Conservation (phyloP, 2,329 filamentous ascomycete genomes). For the Emmonsiellopsis sp. region DNA sequence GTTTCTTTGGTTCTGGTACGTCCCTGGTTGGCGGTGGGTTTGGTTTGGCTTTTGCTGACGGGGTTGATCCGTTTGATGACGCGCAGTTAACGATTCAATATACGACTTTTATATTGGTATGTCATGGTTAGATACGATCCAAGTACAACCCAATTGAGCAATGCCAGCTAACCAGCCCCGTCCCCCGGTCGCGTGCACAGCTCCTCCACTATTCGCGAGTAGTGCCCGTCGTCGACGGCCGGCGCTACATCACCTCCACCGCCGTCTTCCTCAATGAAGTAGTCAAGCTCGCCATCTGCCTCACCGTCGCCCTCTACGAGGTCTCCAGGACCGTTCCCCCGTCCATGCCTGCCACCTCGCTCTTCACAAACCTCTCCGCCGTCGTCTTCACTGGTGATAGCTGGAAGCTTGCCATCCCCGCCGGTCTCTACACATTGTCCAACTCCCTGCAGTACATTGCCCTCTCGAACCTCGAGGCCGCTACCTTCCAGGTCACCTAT, state of each 20-base stretch:
- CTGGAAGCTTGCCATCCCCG: conserved; percentile 89
- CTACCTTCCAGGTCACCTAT: conserved; percentile 87
- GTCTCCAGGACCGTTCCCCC: conserved; percentile 68
- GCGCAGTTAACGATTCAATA: conserved; percentile 34
- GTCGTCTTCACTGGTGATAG: conserved; percentile 81
- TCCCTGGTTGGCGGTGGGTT: neutral
- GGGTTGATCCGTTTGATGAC: conserved; percentile 3
- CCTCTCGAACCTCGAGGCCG: conserved; percentile 80
- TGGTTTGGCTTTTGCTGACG: neutral
- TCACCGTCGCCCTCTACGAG: conserved; percentile 82
- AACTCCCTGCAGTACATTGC: conserved; percentile 92
- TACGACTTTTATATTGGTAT: conserved; percentile 35
- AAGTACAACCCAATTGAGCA: no score
- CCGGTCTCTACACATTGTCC: conserved; percentile 78
- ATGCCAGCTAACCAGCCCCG: neutral
- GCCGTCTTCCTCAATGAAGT: conserved; percentile 91
- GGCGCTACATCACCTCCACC: conserved; percentile 87
- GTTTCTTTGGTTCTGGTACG: conserved; percentile 33
- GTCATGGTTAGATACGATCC: conserved; percentile 4
- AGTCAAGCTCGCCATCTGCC: conserved; percentile 75
- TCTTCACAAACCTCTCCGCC: conserved; percentile 70
- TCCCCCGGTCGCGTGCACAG: conserved; percentile 35
- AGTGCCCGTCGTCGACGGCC: conserved; percentile 75
- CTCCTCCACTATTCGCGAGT: conserved; percentile 91
- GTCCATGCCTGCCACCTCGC: conserved; percentile 66